phyloP scores from a whole-genome alignment of 2,329 filamentous ascomycete species.

The Mycosphaerella arachidis region DNA sequence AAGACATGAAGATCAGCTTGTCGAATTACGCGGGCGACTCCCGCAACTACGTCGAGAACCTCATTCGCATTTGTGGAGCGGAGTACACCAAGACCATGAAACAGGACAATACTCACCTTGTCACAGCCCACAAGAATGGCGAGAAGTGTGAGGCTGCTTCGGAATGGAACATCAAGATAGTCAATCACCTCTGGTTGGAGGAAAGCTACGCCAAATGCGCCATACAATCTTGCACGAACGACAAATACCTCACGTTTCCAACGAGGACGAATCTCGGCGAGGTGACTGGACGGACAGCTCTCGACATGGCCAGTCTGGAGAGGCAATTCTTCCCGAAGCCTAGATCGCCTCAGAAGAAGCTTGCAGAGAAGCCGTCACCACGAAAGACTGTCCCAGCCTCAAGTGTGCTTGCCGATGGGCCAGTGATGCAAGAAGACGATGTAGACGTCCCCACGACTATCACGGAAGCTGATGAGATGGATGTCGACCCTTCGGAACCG shows the following conservation, averaged over 20 bases:
- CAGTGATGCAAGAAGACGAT: constrained; percentile 1
- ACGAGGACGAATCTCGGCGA: constrained; percentile 86
- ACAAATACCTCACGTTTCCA: constrained; percentile 82
- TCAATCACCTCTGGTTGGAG: constrained; percentile 96
- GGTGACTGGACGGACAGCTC: constrained; percentile 80
- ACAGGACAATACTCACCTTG: constrained; percentile 89
- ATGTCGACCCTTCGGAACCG: constrained; percentile 20
- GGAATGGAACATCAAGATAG: constrained; percentile 85
- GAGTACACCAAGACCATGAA: constrained; percentile 94
- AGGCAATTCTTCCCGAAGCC: constrained; percentile 56
- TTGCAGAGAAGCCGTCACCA: constrained; percentile 19
- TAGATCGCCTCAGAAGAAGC: constrained; percentile 24
- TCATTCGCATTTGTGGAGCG: constrained; percentile 77
- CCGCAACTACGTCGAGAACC: constrained; percentile 85
- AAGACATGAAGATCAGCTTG: constrained; percentile 72
- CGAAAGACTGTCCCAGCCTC: constrained; percentile 21
- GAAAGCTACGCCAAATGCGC: constrained; percentile 92
- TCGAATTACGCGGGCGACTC: constrained; percentile 97
- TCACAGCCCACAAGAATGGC: constrained; percentile 82
- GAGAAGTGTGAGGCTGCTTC: constrained; percentile 90
- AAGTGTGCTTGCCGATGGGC: constrained; percentile 10
- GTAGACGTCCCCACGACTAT: constrained; percentile 10
- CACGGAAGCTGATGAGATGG: constrained; percentile 21
- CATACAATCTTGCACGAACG: constrained; percentile 65
- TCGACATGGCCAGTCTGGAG: constrained; percentile 69